These are phyloP conservation scores for Colletotrichum sp. DNA, from an alignment of 2,329 filamentous ascomycete species.

Conservation along the genomic window DNA sequence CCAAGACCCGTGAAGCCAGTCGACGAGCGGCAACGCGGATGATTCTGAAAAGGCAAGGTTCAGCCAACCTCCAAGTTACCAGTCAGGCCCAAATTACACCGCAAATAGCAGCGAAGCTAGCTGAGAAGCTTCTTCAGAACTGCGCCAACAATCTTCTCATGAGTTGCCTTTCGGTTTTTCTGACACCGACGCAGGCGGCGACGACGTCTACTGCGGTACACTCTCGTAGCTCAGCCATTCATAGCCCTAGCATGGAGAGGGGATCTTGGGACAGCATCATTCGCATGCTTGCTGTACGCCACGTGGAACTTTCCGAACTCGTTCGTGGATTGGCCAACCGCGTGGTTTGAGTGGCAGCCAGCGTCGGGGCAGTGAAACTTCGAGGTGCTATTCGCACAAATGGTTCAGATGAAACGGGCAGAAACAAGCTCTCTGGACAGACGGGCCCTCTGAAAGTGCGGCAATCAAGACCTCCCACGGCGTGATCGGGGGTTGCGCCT, in stretches of 20 bases:
- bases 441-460: background rate
- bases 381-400: background rate
- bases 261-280: background rate
- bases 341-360: background rate
- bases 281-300: background rate
- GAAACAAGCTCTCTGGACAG: conserved; percentile 1
- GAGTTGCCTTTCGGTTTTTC: background rate
- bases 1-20: background rate
- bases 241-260: background rate
- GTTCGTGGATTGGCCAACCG: background rate
- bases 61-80: background rate
- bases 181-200: background rate
- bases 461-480: background rate
- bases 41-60: background rate
- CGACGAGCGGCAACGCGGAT: background rate
- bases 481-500: background rate
- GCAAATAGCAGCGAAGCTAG: background rate
- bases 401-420: conserved; percentile 13
- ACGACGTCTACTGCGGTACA: background rate
- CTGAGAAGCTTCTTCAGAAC: background rate
- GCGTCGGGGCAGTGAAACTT: conserved; percentile 6
- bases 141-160: background rate
- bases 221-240: background rate
- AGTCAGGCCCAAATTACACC: background rate
- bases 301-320: background rate